Conservation (phyloP, 2,329 filamentous ascomycete genomes). For the Aspergillus fijiensis region DNA sequence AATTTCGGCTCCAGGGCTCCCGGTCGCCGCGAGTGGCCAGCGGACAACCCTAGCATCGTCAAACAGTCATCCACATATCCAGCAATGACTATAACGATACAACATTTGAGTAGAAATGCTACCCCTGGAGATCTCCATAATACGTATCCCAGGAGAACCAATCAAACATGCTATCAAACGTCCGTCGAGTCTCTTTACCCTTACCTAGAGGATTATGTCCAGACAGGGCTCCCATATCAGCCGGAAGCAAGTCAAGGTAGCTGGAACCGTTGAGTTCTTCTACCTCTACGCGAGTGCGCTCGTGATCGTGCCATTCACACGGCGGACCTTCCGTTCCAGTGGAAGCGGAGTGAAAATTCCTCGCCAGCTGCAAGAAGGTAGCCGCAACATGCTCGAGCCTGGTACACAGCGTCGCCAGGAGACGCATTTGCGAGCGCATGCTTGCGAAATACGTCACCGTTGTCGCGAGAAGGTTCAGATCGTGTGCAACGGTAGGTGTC, state of each 20-base stretch:
- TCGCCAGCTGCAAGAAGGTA: neutral
- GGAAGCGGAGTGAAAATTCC: neutral
- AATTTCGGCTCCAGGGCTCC: too few relatives aligned
- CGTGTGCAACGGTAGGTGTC: neutral
- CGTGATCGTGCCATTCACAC: too few relatives aligned
- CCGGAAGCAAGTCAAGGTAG: conserved; percentile 7
- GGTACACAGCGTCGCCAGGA: neutral
- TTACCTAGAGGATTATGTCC: neutral
- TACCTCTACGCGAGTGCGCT: neutral
- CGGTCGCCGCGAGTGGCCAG: too few relatives aligned
- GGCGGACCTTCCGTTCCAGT: too few relatives aligned
- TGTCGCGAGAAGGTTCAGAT: neutral
- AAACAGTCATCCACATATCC: too few relatives aligned
- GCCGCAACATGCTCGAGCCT: neutral
- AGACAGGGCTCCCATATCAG: neutral
- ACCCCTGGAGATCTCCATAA: neutral
- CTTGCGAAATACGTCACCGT: conserved; percentile 2
- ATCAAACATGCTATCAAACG: conserved; percentile 2
- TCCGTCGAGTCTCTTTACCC: neutral
- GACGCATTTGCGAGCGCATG: conserved; percentile 1
- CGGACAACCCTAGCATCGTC: too few relatives aligned
- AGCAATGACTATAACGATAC: too few relatives aligned
- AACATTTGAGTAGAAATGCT: too few relatives aligned
- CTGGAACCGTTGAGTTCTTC: neutral
- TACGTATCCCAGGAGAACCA: conserved; percentile 8